phyloP scores from a whole-genome alignment of 352 stramenopile genomes.

The Pythium aphanidermatum region DNA sequence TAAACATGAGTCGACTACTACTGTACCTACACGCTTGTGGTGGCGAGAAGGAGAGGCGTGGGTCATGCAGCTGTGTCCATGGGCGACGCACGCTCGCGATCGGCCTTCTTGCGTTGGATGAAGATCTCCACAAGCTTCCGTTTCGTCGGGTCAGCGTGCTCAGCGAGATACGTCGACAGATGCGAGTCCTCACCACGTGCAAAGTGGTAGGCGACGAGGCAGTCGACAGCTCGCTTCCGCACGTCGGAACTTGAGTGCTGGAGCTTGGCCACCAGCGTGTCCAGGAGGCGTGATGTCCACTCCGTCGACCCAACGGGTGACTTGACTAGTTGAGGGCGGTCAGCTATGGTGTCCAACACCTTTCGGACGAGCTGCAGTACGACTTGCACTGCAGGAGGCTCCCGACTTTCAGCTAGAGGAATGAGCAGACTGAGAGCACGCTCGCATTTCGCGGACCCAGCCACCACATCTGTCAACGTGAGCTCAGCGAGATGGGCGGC shows the following conservation, averaged over 20 bases:
- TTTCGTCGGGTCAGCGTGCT: constrained; percentile 45
- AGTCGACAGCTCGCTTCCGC: constrained; percentile 61
- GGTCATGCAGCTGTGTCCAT: constrained; percentile 12
- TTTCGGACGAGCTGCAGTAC: constrained; percentile 42
- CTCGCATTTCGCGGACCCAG: constrained; percentile 21
- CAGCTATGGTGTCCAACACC: constrained; percentile 29
- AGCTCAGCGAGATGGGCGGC: constrained; percentile 41
- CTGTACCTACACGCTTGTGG: constrained; percentile 4
- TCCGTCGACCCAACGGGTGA: constrained; percentile 20
- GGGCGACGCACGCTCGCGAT: constrained; percentile 11
- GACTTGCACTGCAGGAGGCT: constrained; percentile 44
- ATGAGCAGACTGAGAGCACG: constrained; percentile 35
- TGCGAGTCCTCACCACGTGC: constrained; percentile 36
- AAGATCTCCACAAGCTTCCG: constrained; percentile 67
- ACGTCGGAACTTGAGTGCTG: constrained; percentile 52
- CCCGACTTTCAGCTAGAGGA: constrained; percentile 25
- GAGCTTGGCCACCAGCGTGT: constrained; percentile 28
- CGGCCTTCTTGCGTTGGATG: constrained; percentile 40
- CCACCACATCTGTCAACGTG: constrained; percentile 37
- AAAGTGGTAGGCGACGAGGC: constrained; percentile 61
- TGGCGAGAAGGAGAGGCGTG: neutral
- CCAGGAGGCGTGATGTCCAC: constrained; percentile 27
- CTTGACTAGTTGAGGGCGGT: neutral
- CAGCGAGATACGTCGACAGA: constrained; percentile 35
- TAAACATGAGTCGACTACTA: too few relatives aligned